Base-by-base conservation (phyloP, 441 rosid species). In the Jatropha multifida region DNA sequence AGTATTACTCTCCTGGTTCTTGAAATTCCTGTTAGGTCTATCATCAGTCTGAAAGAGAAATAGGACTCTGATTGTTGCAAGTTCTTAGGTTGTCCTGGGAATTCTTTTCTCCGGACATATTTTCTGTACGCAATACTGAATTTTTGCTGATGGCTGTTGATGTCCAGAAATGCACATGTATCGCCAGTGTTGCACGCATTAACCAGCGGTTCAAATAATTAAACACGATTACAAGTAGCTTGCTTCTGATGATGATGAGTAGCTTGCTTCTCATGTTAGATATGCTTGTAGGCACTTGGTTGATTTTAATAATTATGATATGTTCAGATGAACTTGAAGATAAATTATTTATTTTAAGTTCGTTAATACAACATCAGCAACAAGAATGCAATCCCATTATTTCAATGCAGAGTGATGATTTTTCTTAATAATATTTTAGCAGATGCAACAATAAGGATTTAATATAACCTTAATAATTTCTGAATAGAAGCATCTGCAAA, bases 1-100 rank as follows among this genome's bases (percentile, higher is more conserved):
- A 18, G 40, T 59, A 56, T 65, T 51, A 58, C 58, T 48, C 40
- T 27, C 67, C 69, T 68, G 60, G 42, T 46, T 62, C 59, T 54
- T 44, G 2, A 49, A 41, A 44, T 51, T 68, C 32, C 41, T 73
- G 13, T 37, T 26, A 62, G 15, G 40, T 18, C 12, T 44, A 32
- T 17, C 8, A 10, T 6, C 14, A n/a, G 26, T 38, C 5, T 70
- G n/a, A 27, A 11, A 49, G 46, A 41, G 46, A 46, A 14, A 62
- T 49, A n/a, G 26, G 2, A 37, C 32, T 52, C 5, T 13, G 41
- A 15, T 23, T 65, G 26, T 52, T 38, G 63, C 54, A 64, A 65
- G 70, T 54, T 32, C 42, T 23, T 20, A 54, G 10, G 20, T 10
- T 37, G 23, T 32, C 40, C 15, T 26, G 26, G 46, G 6, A 17